Base-by-base conservation (phyloP, 2,329 filamentous ascomycete genomes). In the Claviceps humidiphila region DNA sequence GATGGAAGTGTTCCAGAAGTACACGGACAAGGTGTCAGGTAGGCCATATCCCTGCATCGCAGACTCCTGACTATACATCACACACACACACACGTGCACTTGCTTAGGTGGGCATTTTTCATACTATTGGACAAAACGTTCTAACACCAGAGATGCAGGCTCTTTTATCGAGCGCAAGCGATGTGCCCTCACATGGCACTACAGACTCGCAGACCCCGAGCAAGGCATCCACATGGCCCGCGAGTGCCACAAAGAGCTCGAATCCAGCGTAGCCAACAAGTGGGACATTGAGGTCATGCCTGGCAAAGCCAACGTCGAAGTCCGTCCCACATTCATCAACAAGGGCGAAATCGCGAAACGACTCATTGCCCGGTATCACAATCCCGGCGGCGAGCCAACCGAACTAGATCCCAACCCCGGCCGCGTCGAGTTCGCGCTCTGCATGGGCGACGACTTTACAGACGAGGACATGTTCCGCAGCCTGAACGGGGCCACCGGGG, bases 391-490 rank as follows among this genome's bases (percentile, higher is more conserved):
- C 1, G 66, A 68, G 1, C 74, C 74, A 4, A 70, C 68, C 2
- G 69, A 71, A 2, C 72, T 72, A 3, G 73, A 69, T 48, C 60
- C 61, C 5, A 62, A 63, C 26, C 60, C 65, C 5, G 69, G 81
- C 49, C 77, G 78, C 51, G 79, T 90, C 0, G 89, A 91, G 59
- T 96, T 97, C 63, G 82, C 94, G 11, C 75, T 97, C 50, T 98
- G 93, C 68, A 72, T 90, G 55, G 93, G 93, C 43, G 93, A 98
- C 67, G 93, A 98, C 63, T 94, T 93, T 60, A 98, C 93, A 5
- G 93, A 98, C 64, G 93, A 98, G 76, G 91, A 95, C 84, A 83
- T 84, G 81, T 97, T 97, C 80, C 86, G 88, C 52, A 84, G 89
- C 14, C 76, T 97, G 45, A 82, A 82, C 60, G 73, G 71, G 0